A percentile compares a stretch with the other conserved stretches of the same genome.
Conservation (phyloP, 768 basidiomycete species). For the Boletales sp. region DNA sequence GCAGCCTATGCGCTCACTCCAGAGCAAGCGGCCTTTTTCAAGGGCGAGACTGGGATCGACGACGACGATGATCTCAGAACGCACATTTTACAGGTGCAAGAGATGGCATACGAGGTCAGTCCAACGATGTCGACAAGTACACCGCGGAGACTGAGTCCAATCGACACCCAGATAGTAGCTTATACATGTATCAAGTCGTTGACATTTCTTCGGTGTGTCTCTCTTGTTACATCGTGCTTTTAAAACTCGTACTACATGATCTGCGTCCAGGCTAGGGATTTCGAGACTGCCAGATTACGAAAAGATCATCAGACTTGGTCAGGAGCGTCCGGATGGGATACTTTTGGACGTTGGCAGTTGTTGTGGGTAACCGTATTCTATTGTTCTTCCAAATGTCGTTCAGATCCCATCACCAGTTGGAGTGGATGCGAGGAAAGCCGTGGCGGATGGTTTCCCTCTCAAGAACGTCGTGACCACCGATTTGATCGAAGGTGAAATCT, state of each 20-base stretch:
- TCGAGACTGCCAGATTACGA: conserved; percentile 16
- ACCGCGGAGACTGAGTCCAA: neutral
- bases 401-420: conserved; percentile 13
- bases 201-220: conserved; percentile 20
- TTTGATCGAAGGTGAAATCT: too few species aligned
- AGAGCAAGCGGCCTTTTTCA: conserved; percentile 27
- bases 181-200: conserved; percentile 27
- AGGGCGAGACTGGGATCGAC: conserved; percentile 26
- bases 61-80: conserved; percentile 23
- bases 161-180: conserved; percentile 20
- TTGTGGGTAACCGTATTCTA: conserved; percentile 26
- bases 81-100: conserved; percentile 31
- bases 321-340: conserved; percentile 33
- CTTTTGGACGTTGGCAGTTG: conserved; percentile 47
- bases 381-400: neutral
- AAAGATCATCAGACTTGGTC: conserved; percentile 33
- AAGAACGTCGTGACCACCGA: conserved; percentile 21
- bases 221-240: neutral
- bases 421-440: conserved; percentile 37
- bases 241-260: neutral
- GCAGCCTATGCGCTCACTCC: conserved; percentile 4
- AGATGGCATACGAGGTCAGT: conserved; percentile 29
- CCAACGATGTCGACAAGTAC: neutral
- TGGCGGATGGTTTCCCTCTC: conserved; percentile 42
- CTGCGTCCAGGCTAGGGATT: conserved; percentile 10